These are phyloP conservation scores for Punica granatum DNA, from an alignment of 345 rosid genomes.

Conservation along the genomic window DNA sequence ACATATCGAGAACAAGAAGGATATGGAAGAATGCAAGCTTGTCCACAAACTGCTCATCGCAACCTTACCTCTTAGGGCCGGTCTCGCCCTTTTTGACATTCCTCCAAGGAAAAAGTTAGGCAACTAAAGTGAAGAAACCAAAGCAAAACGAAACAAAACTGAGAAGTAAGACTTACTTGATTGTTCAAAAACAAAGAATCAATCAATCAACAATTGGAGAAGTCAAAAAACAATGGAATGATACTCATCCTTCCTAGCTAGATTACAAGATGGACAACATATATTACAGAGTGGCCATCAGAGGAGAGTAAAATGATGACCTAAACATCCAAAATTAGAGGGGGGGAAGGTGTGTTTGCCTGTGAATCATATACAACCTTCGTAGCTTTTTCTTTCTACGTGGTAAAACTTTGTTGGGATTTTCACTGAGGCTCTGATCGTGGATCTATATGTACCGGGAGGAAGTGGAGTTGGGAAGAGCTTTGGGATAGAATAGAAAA, in stretches of 20 bases:
- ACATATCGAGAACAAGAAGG: not conserved
- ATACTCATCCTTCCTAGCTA: constrained; percentile 3
- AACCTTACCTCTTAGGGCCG: not conserved
- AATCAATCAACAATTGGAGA: constrained; percentile 9
- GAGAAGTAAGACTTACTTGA: not conserved
- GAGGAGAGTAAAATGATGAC: constrained; percentile 6
- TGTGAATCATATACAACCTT: constrained; percentile 18
- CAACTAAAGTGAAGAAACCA: not conserved
- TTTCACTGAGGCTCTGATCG: not conserved
- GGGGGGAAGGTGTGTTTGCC: not conserved
- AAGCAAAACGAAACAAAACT: not conserved
- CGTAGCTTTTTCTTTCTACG: not conserved
- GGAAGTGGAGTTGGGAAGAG: constrained; percentile 20
- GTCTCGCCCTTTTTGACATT: too few species aligned
- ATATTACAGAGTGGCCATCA: constrained; percentile 16
- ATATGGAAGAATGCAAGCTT: not conserved
- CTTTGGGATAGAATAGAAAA: constrained; percentile 17
- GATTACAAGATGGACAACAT: constrained; percentile 9
- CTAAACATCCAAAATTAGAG: constrained; percentile 11
- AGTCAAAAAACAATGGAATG: not conserved
- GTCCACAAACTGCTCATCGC: constrained; percentile 5
- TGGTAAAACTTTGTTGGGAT: not conserved
- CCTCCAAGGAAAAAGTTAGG: not conserved
- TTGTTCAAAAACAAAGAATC: constrained; percentile 8
- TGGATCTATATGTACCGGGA: constrained; percentile 9